These are phyloP conservation scores for Yamadazyma dendronema DNA, from an alignment of 1,139 yeast genomes.

Conservation along the genomic window DNA sequence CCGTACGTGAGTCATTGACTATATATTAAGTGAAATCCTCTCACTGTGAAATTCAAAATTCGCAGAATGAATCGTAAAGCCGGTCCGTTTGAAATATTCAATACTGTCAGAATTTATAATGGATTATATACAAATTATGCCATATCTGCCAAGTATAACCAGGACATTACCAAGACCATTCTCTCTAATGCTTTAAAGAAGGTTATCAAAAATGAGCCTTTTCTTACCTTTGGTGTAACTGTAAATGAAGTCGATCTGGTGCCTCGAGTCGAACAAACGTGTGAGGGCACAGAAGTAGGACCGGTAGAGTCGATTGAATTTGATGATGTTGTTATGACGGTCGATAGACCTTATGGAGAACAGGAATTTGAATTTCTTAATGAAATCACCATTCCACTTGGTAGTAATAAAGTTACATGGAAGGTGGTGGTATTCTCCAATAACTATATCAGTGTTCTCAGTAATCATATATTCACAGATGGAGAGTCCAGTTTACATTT, in stretches of 20 bases:
- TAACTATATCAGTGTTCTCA: conserved; percentile 24
- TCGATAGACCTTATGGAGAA: conserved; percentile 17
- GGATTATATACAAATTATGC: conserved; percentile 29
- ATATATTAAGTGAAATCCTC: too few species aligned
- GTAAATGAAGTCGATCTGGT: conserved; percentile 7
- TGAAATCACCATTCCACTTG: conserved; percentile 16
- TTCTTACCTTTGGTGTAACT: conserved; percentile 21
- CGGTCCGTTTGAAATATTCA: conserved; percentile 23
- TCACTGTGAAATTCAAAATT: too few species aligned
- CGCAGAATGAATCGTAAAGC: conserved; percentile 3
- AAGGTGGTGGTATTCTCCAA: conserved; percentile 21
- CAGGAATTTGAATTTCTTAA: conserved; percentile 18
- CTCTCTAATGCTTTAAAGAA: conserved; percentile 26
- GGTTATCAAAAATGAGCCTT: conserved; percentile 22
- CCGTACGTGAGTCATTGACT: too few species aligned
- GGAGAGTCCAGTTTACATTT: conserved; percentile 34
- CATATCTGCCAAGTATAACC: conserved; percentile 24
- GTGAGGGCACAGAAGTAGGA: conserved; percentile 18
- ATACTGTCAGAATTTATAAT: conserved; percentile 25
- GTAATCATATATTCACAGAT: conserved; percentile 37
- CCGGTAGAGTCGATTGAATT: conserved; percentile 21
- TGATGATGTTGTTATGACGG: conserved; percentile 25
- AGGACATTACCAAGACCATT: conserved; percentile 13
- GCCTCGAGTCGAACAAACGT: conserved; percentile 8
- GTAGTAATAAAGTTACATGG: conserved; percentile 29